Base-by-base conservation (phyloP, 768 basidiomycete genomes). In the Mycena latifolia region DNA sequence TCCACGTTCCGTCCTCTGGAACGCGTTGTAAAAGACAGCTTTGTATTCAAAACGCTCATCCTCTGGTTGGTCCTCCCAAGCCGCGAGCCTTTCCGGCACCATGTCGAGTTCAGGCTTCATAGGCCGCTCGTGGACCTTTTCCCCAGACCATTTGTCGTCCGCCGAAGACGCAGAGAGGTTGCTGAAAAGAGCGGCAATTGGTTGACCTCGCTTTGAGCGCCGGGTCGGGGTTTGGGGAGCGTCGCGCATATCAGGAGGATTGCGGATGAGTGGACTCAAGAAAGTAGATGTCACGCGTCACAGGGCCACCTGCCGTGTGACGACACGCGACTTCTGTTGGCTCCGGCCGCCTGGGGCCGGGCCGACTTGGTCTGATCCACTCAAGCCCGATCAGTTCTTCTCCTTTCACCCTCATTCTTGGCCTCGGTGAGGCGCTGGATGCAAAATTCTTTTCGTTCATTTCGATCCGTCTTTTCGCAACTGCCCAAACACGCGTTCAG, bases 211-310 rank as follows among this genome's bases (percentile, higher is more conserved):
- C 31, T 27, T 56, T 0, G 69, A 70, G 51, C 66, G 66, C 12
- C 69, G 61, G 10, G 56, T 58, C 17, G 66, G 66, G 2, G 66
- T 67, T 37, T 67, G 43, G 55, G 59, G 65, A n/a, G 20, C 55
- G 25, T 54, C 56, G 28, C 27, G 56, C 56, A 65, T 63, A 4
- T 39, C 69, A 82, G 77, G 51, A 84, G 90, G 57, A 72, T 35
- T n/a, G n/a, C n/a, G n/a, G n/a, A n/a, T n/a, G n/a, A n/a, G n/a
- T n/a, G n/a, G n/a, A n/a, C n/a, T n/a, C n/a, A n/a, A n/a, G n/a
- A n/a, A n/a, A n/a, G n/a, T n/a, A n/a, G n/a, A n/a, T n/a, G n/a
- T n/a, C n/a, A n/a, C n/a, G n/a, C n/a, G n/a, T n/a, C n/a, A n/a
- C n/a, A n/a, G n/a, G n/a, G n/a, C n/a, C n/a, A n/a, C n/a, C n/a